These are phyloP conservation scores for Arxiozyma bovina DNA, from an alignment of 1,139 yeast species.

Conservation along the genomic window DNA sequence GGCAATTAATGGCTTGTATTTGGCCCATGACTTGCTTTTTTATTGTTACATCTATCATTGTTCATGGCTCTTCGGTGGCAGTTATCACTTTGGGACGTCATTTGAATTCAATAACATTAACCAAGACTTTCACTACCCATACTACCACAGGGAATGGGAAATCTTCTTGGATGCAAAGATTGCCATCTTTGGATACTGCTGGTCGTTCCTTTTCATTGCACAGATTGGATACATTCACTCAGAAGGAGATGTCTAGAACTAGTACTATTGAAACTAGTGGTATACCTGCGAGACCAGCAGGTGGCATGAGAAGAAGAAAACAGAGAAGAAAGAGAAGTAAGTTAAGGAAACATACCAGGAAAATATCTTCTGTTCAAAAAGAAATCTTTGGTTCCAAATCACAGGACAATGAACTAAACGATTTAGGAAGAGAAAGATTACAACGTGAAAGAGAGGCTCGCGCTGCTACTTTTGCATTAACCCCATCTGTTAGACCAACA, in stretches of 20 bases:
- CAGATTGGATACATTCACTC: constrained; percentile 60
- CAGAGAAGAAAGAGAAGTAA: constrained; percentile 28
- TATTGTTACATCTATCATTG: constrained; percentile 77
- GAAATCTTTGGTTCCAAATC: constrained; percentile 9
- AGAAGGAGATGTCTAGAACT: constrained; percentile 14
- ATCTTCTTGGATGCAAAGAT: constrained; percentile 73
- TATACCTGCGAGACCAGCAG: constrained; percentile 66
- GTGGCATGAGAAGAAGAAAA: constrained; percentile 56
- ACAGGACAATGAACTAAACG: constrained; percentile 22
- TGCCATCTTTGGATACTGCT: constrained; percentile 66
- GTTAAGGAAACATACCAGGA: constrained; percentile 33
- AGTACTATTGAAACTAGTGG: constrained; percentile 55
- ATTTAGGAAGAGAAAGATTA: constrained; percentile 29
- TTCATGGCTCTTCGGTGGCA: constrained; percentile 96
- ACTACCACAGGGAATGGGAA: constrained; percentile 55
- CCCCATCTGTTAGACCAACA: constrained; percentile 13
- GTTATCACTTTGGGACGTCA: constrained; percentile 83
- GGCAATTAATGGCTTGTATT: constrained; percentile 60
- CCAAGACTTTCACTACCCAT: constrained; percentile 76
- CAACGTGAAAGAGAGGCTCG: constrained; percentile 35
- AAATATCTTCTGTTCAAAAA: constrained; percentile 5
- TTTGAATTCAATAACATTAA: constrained; percentile 83
- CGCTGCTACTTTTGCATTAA: constrained; percentile 35
- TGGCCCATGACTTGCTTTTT: constrained; percentile 91
- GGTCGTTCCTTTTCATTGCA: constrained; percentile 74